Evolutionary conservation across 768 basidiomycete genomes (phyloP).

Genomic region (Krasilnikovozyma curviuscula): DNA sequence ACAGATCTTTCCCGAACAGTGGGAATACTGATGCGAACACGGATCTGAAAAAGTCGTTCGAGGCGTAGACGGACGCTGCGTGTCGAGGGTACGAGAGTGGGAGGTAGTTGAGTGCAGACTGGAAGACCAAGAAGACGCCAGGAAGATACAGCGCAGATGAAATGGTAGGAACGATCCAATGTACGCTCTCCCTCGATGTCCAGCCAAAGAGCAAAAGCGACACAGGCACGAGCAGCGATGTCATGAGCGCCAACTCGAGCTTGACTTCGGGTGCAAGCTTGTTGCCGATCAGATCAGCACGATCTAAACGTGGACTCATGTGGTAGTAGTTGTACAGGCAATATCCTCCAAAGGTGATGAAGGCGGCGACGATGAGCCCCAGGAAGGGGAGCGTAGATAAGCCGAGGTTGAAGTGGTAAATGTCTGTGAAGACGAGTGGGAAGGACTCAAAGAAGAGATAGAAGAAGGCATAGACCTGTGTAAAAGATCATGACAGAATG

Average conservation of each 20-base stretch:
- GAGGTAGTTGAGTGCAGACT: constrained; percentile 10
- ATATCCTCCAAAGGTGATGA: constrained; percentile 14
- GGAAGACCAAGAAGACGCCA: not conserved
- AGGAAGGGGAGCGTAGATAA: constrained; percentile 15
- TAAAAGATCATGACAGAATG: too few relatives aligned
- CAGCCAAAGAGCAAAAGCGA: not conserved
- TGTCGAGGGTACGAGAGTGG: constrained; percentile 8
- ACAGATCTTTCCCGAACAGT: too few relatives aligned
- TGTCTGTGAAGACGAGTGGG: constrained; percentile 14
- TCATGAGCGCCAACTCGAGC: too few relatives aligned
- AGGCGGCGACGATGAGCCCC: constrained; percentile 13
- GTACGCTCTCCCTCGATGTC: not conserved
- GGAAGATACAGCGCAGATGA: not conserved
- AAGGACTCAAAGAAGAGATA: constrained; percentile 19
- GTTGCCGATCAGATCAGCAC: too few relatives aligned
- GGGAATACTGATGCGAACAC: constrained; percentile 1
- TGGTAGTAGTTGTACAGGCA: constrained; percentile 16
- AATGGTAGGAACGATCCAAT: constrained; percentile 12
- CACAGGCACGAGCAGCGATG: not conserved
- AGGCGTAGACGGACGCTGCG: constrained; percentile 9
- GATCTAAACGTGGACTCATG: too few relatives aligned
- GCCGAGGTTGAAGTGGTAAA: constrained; percentile 15
- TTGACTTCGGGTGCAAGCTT: too few relatives aligned
- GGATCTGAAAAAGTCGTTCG: constrained; percentile 11
- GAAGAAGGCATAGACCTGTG: constrained; percentile 15